Evolutionary conservation across 208 protist species (phyloP), one percentile per base, ranked within the genome.

Genomic region (Crithidia bombi): DNA sequence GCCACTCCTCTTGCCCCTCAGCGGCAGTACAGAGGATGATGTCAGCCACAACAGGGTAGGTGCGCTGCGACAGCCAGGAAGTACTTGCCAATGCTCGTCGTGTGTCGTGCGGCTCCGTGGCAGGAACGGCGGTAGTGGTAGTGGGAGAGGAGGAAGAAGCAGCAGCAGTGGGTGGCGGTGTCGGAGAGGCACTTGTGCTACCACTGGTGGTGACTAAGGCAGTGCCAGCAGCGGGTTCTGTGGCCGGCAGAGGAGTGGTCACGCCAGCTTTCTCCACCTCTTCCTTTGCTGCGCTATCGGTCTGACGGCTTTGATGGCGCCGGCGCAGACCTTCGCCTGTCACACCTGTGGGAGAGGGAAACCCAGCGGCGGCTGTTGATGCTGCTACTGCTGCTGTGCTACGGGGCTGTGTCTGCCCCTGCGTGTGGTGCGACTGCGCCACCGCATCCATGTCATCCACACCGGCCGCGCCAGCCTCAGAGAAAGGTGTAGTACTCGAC

Each of bases 21-120:
- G 43, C 51, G 2, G 69, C 50, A 0, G 62, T 52, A 38, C 26
- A 57, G 2, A 85, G 23, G 4, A 75, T 58, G 9, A 89, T 43
- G 67, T 85, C 63, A 9, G 73, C 75, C 66, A 89, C 81, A 14
- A 69, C 54, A 1, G 25, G 23, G 50, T 78, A 79, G 49, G 56
- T 68, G 49, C 44, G 36, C 19, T 67, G 78, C 3, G 69, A 59
- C 44, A 83, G 65, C 78, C 78, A 79, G 25, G 47, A 50, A 25
- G 59, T 23, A 10, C 2, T n/a, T 25, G 3, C 26, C 23, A 62
- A 32, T 3, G 17, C 17, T 6, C 57, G 11, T 25, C 49, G 46
- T 2, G 44, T 23, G 1, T 30, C 46, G 28, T 9, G 26, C n/a
- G 44, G 0, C 44, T 2, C 17, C 25, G 44, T 36, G 2, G n/a